Conservation (phyloP, 306 rosid species). For the Corylus heterophylla region DNA sequence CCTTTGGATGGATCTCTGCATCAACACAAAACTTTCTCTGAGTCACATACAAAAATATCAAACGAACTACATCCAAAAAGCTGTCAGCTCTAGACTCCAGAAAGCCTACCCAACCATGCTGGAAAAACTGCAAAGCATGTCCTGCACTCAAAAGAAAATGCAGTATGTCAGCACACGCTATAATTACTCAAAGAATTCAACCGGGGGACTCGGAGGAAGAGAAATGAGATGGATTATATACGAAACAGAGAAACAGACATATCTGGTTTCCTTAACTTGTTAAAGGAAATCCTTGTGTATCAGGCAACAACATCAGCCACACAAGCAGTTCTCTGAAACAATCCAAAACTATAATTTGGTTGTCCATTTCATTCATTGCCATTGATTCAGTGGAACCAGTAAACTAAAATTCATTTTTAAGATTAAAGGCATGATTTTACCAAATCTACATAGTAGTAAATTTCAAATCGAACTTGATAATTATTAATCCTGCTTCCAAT, state of each 20-base stretch:
- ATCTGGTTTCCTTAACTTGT: no score
- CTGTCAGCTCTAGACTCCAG: conserved; percentile 22
- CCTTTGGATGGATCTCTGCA: conserved; percentile 92
- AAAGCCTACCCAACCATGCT: conserved; percentile 79
- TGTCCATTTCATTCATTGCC: no score
- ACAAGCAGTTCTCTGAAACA: no score
- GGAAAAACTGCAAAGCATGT: conserved; percentile 98
- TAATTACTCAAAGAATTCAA: background rate
- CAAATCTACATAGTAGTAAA: background rate
- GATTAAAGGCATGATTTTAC: background rate
- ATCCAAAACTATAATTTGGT: no score
- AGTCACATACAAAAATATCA: conserved; percentile 28
- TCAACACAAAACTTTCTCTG: conserved; percentile 26
- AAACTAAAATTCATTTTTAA: no score
- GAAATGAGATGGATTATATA: conserved; percentile 9
- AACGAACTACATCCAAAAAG: conserved; percentile 19
- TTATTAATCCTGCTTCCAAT: background rate
- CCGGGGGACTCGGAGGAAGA: conserved; percentile 19
- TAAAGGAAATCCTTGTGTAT: no score
- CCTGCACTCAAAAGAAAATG: conserved; percentile 56
- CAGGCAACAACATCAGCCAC: no score
- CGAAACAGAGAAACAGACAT: background rate
- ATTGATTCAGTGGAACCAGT: no score
- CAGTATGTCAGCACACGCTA: conserved; percentile 32
- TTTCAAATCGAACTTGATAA: background rate